These are phyloP conservation scores for Ministeria vibrans DNA, from an alignment of 78 protist species.

Conservation along the genomic window DNA sequence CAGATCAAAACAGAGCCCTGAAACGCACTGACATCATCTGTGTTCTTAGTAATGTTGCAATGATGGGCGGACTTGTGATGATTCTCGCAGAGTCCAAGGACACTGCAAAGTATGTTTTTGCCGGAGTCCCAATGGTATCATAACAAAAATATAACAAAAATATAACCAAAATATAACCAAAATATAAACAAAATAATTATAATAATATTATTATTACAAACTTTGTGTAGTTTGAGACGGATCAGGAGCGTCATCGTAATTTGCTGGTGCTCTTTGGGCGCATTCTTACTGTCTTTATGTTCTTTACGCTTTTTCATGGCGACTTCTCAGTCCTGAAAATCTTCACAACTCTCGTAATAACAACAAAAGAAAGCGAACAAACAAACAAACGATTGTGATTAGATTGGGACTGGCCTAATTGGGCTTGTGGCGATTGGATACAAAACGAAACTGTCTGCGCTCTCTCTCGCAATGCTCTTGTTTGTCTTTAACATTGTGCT, in stretches of 20 bases:
- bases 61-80: constrained; percentile 22
- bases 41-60: background rate
- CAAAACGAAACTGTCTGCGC: constrained; percentile 15
- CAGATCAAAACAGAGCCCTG: background rate
- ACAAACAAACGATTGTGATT: background rate
- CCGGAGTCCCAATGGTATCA: constrained; percentile 1
- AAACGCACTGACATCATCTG: background rate
- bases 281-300: constrained; percentile 9
- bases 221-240: background rate
- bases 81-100: constrained; percentile 14
- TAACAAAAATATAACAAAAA: too few species aligned
- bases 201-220: too few species aligned
- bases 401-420: background rate
- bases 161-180: background rate
- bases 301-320: constrained; percentile 3
- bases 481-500: background rate
- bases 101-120: background rate
- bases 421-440: background rate
- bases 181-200: background rate
- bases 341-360: background rate
- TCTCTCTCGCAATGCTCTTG: background rate
- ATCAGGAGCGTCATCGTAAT: background rate
- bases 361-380: background rate
- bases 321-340: background rate
- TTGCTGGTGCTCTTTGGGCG: constrained; percentile 23